These are phyloP conservation scores for Myxozyma neglecta DNA, from an alignment of 805 yeast genomes.

Conservation along the genomic window DNA sequence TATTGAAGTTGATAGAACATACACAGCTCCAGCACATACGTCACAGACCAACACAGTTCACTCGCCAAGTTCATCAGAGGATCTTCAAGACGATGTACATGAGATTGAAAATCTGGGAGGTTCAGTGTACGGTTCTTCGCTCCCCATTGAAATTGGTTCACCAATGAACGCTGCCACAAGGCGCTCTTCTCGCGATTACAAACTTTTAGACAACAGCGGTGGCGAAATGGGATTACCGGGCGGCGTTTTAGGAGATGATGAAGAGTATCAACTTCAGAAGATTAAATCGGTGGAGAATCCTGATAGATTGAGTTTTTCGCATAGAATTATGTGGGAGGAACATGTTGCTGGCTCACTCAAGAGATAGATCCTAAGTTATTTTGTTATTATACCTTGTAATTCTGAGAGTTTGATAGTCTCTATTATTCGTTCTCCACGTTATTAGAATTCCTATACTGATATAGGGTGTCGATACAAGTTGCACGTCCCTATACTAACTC, in stretches of 20 bases:
- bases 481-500: not conserved
- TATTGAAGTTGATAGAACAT: not conserved
- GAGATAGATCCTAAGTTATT: too few species aligned
- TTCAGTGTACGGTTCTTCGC: slow-evolving; percentile 19
- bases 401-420: not conserved
- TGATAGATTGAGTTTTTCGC: slow-evolving; percentile 24
- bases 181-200: not conserved
- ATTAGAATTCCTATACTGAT: not conserved
- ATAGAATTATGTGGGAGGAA: slow-evolving; percentile 29
- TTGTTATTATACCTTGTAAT: too few species aligned
- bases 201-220: not conserved
- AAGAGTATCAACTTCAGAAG: slow-evolving; percentile 20
- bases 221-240: slow-evolving; percentile 28
- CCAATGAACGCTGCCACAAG: slow-evolving; percentile 2
- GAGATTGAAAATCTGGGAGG: not conserved
- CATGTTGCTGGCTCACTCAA: slow-evolving; percentile 25
- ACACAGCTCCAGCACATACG: not conserved
- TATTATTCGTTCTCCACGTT: not conserved
- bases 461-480: not conserved
- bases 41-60: not conserved
- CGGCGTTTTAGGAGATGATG: slow-evolving; percentile 22
- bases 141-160: slow-evolving; percentile 26
- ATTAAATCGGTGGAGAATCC: slow-evolving; percentile 25
- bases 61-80: slow-evolving; percentile 18
- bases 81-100: not conserved